Evolutionary conservation across 108 stramenopile genomes (phyloP).

Genomic region (Skeletonema costatum): DNA sequence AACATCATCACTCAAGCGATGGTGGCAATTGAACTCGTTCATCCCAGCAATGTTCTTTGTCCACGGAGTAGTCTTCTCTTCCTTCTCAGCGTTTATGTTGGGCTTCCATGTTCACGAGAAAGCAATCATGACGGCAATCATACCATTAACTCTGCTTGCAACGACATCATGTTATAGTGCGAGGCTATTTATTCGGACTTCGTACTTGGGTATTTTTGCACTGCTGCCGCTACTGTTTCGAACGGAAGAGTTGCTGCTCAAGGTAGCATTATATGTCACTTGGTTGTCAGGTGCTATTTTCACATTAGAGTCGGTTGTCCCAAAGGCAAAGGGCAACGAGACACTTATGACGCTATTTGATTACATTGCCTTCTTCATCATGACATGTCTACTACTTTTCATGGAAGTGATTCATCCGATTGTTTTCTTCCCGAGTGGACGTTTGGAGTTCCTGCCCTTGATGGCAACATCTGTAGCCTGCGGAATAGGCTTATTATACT

Average conservation of each 20-base stretch:
- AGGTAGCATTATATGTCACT: constrained; percentile 46
- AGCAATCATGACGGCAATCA: constrained; percentile 86
- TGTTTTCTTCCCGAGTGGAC: constrained; percentile 50
- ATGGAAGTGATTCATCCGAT: constrained; percentile 64
- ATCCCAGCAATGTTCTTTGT: constrained; percentile 32
- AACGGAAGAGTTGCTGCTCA: constrained; percentile 61
- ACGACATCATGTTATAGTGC: constrained; percentile 20
- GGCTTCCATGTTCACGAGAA: constrained; percentile 98
- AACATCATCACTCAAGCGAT: constrained; percentile 7
- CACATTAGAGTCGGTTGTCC: constrained; percentile 10
- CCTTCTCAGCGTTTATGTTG: constrained; percentile 72
- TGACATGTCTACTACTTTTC: constrained; percentile 39
- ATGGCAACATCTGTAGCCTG: constrained; percentile 71
- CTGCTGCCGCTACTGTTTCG: constrained; percentile 75
- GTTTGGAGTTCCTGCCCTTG: constrained; percentile 79
- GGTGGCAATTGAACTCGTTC: not conserved
- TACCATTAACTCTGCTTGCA: constrained; percentile 72
- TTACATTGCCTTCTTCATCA: constrained; percentile 12
- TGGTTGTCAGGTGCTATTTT: constrained; percentile 55
- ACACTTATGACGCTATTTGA: constrained; percentile 26
- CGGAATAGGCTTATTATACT: constrained; percentile 63
- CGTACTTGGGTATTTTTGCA: constrained; percentile 66
- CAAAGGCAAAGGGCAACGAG: constrained; percentile 10
- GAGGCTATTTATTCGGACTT: constrained; percentile 55
- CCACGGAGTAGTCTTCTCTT: constrained; percentile 62